These are phyloP conservation scores for Pseudovirgaria hyperparasitica DNA, from an alignment of 2,329 filamentous ascomycete species.

Conservation along the genomic window DNA sequence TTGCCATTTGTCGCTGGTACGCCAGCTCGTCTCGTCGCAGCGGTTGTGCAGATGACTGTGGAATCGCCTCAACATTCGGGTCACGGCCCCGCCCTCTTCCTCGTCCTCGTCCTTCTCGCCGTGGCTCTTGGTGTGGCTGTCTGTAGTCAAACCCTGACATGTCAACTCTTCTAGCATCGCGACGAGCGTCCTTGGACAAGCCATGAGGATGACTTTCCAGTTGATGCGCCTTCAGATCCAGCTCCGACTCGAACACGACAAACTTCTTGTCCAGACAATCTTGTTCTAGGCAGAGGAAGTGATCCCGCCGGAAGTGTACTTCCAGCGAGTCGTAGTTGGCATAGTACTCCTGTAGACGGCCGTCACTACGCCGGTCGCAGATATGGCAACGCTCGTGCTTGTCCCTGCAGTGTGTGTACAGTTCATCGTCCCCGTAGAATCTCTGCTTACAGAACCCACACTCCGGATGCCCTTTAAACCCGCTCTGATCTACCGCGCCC, in stretches of 20 bases:
- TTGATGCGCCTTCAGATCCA: slow-evolving; percentile 91
- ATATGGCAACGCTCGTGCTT: slow-evolving; percentile 93
- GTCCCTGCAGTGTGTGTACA: slow-evolving; percentile 85
- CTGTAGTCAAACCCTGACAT: slow-evolving; percentile 76
- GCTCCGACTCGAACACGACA: slow-evolving; percentile 86
- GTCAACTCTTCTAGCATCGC: slow-evolving; percentile 76
- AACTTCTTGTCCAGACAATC: slow-evolving; percentile 97
- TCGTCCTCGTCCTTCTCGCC: slow-evolving; percentile 24
- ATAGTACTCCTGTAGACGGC: slow-evolving; percentile 75
- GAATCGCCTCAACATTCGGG: slow-evolving; percentile 71
- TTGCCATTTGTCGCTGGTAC: slow-evolving; percentile 82
- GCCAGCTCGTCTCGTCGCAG: slow-evolving; percentile 78
- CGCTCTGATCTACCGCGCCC: slow-evolving; percentile 80
- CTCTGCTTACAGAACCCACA: slow-evolving; percentile 85
- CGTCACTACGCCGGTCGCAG: slow-evolving; percentile 58
- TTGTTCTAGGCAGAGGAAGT: slow-evolving; percentile 71
- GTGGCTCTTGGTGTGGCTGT: slow-evolving; percentile 52
- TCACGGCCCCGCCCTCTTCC: slow-evolving; percentile 60
- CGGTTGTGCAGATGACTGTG: slow-evolving; percentile 64
- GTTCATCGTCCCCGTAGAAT: slow-evolving; percentile 92
- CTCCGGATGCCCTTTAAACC: slow-evolving; percentile 89
- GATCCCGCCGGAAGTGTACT: slow-evolving; percentile 74
- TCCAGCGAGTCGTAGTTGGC: slow-evolving; percentile 78
- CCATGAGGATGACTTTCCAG: slow-evolving; percentile 68
- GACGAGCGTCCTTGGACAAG: slow-evolving; percentile 67